Evolutionary conservation across 192 early-diverging fungal genomes (phyloP).

Genomic region (Coemansia sp.): DNA sequence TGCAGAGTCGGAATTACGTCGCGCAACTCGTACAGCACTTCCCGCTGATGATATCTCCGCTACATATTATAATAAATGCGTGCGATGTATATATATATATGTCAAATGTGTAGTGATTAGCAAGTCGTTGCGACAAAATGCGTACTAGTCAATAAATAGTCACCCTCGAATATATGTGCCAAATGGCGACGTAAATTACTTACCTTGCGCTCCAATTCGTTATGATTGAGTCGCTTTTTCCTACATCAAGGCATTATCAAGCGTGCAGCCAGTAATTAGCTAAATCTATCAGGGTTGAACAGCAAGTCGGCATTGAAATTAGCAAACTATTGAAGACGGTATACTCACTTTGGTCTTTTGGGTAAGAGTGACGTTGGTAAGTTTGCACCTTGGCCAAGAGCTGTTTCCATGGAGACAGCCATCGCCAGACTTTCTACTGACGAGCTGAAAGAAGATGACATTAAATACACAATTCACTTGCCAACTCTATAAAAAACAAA

Average conservation of each 20-base stretch:
- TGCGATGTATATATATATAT: too few relatives aligned
- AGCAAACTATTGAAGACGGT: neutral
- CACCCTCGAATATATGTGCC: too few relatives aligned
- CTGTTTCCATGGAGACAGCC: conserved; percentile 17
- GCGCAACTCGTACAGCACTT: conserved; percentile 56
- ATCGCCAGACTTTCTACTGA: conserved; percentile 20
- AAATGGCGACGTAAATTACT: neutral
- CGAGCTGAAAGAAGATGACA: conserved; percentile 31
- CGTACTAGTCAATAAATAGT: neutral
- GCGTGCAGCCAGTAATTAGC: neutral
- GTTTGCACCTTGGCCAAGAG: conserved; percentile 3
- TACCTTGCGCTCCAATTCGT: conserved; percentile 59
- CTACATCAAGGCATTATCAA: conserved; percentile 23
- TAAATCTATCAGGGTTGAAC: neutral
- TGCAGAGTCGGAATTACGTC: conserved; percentile 55
- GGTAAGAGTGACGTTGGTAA: neutral
- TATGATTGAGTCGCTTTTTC: conserved; percentile 56
- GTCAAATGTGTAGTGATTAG: neutral
- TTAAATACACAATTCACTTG: neutral
- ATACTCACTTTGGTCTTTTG: conserved; percentile 38
- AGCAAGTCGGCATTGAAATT: neutral
- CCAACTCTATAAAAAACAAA: neutral
- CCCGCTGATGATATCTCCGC: conserved; percentile 57
- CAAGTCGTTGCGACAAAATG: neutral
- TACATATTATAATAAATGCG: conserved; percentile 9